Evolutionary conservation across 1,284 basidiomycete genomes (phyloP).

Genomic region (Tilletia horrida): DNA sequence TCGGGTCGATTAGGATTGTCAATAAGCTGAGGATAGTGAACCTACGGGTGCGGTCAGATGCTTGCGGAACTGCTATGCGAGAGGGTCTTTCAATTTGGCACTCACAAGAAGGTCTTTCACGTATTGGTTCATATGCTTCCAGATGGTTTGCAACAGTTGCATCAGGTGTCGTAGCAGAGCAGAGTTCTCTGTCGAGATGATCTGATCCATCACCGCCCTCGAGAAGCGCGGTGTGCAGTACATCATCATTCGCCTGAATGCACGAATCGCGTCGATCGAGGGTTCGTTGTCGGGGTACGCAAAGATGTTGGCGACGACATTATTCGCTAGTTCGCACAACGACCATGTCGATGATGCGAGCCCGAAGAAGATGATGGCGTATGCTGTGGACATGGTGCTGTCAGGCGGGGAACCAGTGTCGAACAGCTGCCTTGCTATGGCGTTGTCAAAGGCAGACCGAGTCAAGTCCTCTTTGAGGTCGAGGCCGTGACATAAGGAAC

Average conservation of each 20-base stretch:
- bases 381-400: neutral
- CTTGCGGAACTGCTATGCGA: neutral
- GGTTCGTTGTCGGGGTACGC: neutral
- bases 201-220: slow-evolving; percentile 32
- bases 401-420: slow-evolving; percentile 24
- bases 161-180: slow-evolving; percentile 37
- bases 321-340: neutral
- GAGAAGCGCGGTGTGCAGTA: slow-evolving; percentile 33
- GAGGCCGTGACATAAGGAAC: slow-evolving; percentile 32
- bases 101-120: neutral
- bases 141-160: slow-evolving; percentile 27
- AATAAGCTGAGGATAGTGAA: no score
- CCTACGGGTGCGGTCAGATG: no score
- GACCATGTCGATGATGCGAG: neutral
- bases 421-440: slow-evolving; percentile 22
- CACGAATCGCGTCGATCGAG: neutral
- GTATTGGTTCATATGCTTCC: slow-evolving; percentile 19
- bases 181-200: slow-evolving; percentile 28
- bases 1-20: neutral
- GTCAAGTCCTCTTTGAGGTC: slow-evolving; percentile 19
- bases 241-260: slow-evolving; percentile 17
- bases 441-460: slow-evolving; percentile 5
- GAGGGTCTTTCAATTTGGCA: neutral
- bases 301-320: slow-evolving; percentile 1
- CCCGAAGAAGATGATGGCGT: slow-evolving; percentile 3